These are phyloP conservation scores for Suillus subaureus DNA, from an alignment of 768 basidiomycete species.

Conservation along the genomic window DNA sequence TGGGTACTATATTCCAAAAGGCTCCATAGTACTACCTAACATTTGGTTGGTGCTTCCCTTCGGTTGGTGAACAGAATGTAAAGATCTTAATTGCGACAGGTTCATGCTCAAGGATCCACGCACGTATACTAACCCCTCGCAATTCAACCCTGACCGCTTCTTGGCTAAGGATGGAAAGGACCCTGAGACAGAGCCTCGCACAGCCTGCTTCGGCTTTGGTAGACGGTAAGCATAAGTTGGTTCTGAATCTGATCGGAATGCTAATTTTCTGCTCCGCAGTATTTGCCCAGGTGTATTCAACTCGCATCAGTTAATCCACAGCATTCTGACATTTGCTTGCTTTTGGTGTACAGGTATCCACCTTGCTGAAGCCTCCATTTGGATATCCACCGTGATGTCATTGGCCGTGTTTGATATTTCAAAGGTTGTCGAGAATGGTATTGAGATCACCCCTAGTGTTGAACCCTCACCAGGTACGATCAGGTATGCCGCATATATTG, in stretches of 20 bases:
- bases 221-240: not conserved
- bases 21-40: not conserved
- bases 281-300: not conserved
- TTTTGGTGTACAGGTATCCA: not conserved
- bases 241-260: not conserved
- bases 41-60: not conserved
- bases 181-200: not conserved
- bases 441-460: not conserved
- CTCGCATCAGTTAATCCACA: not conserved
- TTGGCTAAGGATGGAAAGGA: not conserved
- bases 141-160: not conserved
- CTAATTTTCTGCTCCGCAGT: not conserved
- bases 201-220: not conserved
- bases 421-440: not conserved
- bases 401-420: conserved; percentile 1
- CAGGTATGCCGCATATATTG: not conserved
- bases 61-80: not conserved
- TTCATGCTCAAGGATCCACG: not conserved
- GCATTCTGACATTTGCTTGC: not conserved
- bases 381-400: not conserved
- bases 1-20: not conserved
- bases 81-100: not conserved
- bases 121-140: not conserved
- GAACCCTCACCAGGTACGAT: not conserved
- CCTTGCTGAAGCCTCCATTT: not conserved